Base-by-base conservation (phyloP, 441 rosid genomes). In the Populus hybrid region DNA sequence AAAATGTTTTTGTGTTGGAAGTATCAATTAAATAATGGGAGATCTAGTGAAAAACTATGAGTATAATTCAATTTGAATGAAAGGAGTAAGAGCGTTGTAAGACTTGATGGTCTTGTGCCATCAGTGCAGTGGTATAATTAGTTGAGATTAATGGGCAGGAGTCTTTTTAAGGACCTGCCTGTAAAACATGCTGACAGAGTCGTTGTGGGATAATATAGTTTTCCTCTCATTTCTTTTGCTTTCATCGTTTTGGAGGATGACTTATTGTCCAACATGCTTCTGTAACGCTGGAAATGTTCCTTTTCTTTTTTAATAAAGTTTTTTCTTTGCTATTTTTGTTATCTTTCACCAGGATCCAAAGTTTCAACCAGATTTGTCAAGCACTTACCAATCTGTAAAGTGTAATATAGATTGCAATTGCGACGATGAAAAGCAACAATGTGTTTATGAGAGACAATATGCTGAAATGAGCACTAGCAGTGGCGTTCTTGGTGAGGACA, bases 381-480 rank as follows among this genome's bases (percentile, higher is more conserved):
- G 83, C 79, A 92, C 97, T 3, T 94, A 96, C 63, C 82, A 84
- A 77, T 86, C 97, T 2, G 88, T 95, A 7, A 91, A 89, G 76
- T 96, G 99, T 86, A 92, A 88, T 78, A 70, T 84, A 19, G 93
- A 92, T 53, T 96, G 99, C 85, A 83, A 42, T 57, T 96, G 98
- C 77, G 97, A 94, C 32, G 80, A 80, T 50, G 83, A 87, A 6
- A 88, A 83, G 77, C 85, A 26, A 26, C 91, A 89, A 74, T 96
- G 99, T 72, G 82, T 90, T 67, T 96, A 96, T 40, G 99, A 91
- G 88, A 90, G 99, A 75, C 92, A 89, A 70, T 94, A 94, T 74
- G 98, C 99, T 42, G 99, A 96, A 75, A 85, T 88, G 89, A 96
- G 99, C 69, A 84, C 91, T 71, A 96, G 98, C 79, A 94, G 93